Evolutionary conservation across 2,329 filamentous ascomycete species (phyloP), one percentile per base, ranked within the genome.

Genomic region (Aureobasidium sp.): DNA sequence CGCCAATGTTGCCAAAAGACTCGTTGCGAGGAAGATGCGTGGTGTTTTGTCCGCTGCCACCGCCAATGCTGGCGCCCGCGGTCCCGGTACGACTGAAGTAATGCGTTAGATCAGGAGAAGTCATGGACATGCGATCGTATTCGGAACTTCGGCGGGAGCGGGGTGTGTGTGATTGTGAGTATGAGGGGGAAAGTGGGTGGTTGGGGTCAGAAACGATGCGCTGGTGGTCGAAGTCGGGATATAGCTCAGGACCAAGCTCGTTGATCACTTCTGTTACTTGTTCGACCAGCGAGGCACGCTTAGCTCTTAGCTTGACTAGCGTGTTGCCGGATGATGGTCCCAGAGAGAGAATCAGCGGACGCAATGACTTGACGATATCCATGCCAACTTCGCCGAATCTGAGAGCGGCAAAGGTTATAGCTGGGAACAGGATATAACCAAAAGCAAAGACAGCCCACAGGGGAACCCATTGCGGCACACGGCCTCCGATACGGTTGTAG

Each of bases 341-440:
- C 69, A 97, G 82, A 66, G 90, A 94, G 37, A 97, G 81, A 49
- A 96, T 79, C 11, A 99, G 83, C 6, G 94, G 94, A 11, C 91
- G 85, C 17, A 99, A 82, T 0, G 93, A 97, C 76, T 97, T 99
- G 77, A 94, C 79, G 61, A 99, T 97, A 71, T 99, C 94, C 91
- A 99, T 97, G 58, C 93, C 94, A n/a, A 96, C 88, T 76, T 99
- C 94, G 50, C 94, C 94, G 67, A 97, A 96, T 12, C 94, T 88
- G 58, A 99, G 85, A 7, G 94, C 91, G 5, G 91, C 92, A 73
- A 96, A 97, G 0, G 92, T 97, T 68, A 97, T 88, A 27, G 86
- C 83, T 6, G 92, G 89, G 79, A 96, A 96, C 66, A 95, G 78
- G 52, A 90, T 80, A 77, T 90, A 87, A 54, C 91, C 89, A 42